These are phyloP conservation scores for Monilinia laxa DNA, from an alignment of 2,329 filamentous ascomycete species.

Conservation along the genomic window DNA sequence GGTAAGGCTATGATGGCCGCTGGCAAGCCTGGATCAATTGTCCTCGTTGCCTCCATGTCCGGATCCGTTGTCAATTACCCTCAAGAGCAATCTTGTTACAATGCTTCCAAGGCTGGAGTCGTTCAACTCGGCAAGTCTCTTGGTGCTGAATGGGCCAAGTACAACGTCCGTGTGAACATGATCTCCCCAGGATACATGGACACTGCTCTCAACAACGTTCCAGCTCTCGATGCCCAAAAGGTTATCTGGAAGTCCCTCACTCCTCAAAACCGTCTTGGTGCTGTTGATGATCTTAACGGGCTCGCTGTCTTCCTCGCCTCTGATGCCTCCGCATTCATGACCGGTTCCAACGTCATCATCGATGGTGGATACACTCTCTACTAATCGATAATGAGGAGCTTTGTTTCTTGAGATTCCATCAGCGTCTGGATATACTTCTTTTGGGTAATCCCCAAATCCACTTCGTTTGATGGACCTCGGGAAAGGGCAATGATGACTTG, in stretches of 20 bases:
- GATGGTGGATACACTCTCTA: slow-evolving; percentile 41
- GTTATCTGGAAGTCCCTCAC: slow-evolving; percentile 75
- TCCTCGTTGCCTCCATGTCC: slow-evolving; percentile 79
- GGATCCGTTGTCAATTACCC: slow-evolving; percentile 84
- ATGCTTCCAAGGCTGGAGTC: slow-evolving; percentile 78
- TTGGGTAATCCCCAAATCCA: slow-evolving; percentile 4
- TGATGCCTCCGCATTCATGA: slow-evolving; percentile 74
- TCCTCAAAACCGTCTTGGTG: slow-evolving; percentile 70
- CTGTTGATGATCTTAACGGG: slow-evolving; percentile 74
- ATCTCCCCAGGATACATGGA: slow-evolving; percentile 85
- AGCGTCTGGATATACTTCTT: slow-evolving; percentile 13
- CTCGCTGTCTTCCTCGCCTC: slow-evolving; percentile 74
- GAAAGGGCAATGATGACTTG: slow-evolving; percentile 5
- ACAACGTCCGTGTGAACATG: slow-evolving; percentile 78
- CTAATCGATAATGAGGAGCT: slow-evolving; percentile 33
- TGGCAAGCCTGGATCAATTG: slow-evolving; percentile 68
- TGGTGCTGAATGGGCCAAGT: slow-evolving; percentile 80
- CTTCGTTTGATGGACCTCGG: slow-evolving; percentile 5
- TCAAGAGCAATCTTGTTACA: slow-evolving; percentile 81
- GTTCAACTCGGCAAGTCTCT: slow-evolving; percentile 77
- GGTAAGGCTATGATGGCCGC: slow-evolving; percentile 72
- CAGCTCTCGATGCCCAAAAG: slow-evolving; percentile 77
- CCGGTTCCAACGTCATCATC: slow-evolving; percentile 60
- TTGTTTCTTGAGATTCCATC: not conserved
- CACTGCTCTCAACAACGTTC: slow-evolving; percentile 76